Evolutionary conservation across 139 green algal species (phyloP).

Genomic region (Micractinium sp.): DNA sequence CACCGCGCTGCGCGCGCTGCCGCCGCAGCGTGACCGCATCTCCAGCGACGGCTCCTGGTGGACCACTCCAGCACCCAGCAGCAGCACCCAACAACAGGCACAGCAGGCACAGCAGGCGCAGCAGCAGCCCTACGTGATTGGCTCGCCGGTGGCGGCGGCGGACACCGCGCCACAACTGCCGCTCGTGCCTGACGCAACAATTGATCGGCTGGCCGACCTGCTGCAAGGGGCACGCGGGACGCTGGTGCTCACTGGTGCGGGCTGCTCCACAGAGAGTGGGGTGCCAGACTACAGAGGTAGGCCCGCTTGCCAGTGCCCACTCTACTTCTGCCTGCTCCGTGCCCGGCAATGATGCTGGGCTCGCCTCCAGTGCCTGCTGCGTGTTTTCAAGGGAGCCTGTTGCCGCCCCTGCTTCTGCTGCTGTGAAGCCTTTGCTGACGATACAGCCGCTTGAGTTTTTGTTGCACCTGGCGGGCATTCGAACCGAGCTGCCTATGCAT

Average conservation of each 20-base stretch:
- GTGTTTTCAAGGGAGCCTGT: too few relatives aligned
- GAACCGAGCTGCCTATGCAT: too few relatives aligned
- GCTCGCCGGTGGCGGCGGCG: neutral
- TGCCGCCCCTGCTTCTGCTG: too few relatives aligned
- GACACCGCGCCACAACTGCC: slow-evolving; percentile 36
- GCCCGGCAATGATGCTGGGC: too few relatives aligned
- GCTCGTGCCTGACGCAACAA: slow-evolving; percentile 43
- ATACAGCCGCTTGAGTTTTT: too few relatives aligned
- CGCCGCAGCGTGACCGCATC: slow-evolving; percentile 11
- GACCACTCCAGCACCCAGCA: neutral
- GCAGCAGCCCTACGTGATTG: slow-evolving; percentile 29
- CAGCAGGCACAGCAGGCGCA: neutral
- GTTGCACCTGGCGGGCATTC: too few relatives aligned
- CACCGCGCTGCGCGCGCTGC: neutral
- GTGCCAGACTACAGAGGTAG: slow-evolving; percentile 91
- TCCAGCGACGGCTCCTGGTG: slow-evolving; percentile 5
- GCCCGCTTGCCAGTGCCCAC: neutral
- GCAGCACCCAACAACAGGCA: neutral
- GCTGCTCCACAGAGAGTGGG: slow-evolving; percentile 71
- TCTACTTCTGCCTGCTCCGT: too few relatives aligned
- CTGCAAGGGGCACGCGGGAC: slow-evolving; percentile 24
- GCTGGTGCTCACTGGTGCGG: slow-evolving; percentile 62
- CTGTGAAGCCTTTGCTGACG: too few relatives aligned
- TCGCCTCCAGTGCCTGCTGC: too few relatives aligned
- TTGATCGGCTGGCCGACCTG: slow-evolving; percentile 63